Evolutionary conservation across 2,329 filamentous ascomycete species (phyloP), one percentile per base, ranked within the genome.

Genomic region (Microthyrium microscopicum): DNA sequence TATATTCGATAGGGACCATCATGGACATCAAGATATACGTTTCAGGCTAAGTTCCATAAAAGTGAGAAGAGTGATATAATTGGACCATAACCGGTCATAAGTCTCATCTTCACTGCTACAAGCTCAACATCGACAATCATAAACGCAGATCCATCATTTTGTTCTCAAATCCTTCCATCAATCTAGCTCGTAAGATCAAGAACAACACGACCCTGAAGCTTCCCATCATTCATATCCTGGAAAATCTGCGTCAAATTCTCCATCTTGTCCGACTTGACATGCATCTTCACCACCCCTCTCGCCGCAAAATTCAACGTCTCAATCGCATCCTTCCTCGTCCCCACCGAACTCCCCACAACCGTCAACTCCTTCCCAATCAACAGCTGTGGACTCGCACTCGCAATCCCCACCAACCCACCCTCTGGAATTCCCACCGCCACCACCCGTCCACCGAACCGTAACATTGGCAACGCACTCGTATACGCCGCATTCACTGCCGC

Each of bases 401-500:
- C 52, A 26, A 65, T 61, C 0, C 59, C 52, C 36, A 59, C 49
- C n/a, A 55, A 46, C 5, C 61, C 57, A 22, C 60, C 58, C 44
- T 64, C 61, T 0, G 61, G 61, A 19, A 63, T 46, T 20, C 61
- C 61, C 6, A 66, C 60, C 27, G 54, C 57, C 1, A 62, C 60
- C 0, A 62, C 46, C 1, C 54, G 51, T 4, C 61, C 61, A 18
- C 57, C 57, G 32, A 62, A 61, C 4, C 57, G 49, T 15, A 64
- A 48, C 31, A 64, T 39, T 4, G 53, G 49, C 38, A 58, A 44
- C 1, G 49, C 50, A 13, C 45, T 44, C 1, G 49, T 58, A 40
- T 66, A 66, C 5, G 61, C 61, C 5, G 41, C 54, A 40, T 65
- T 64, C 24, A 57, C 56, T 1, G 59, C 58, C 0, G 61, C 63